Conservation (phyloP, 177 flowering plant genomes). For the Vitis hybrid region DNA sequence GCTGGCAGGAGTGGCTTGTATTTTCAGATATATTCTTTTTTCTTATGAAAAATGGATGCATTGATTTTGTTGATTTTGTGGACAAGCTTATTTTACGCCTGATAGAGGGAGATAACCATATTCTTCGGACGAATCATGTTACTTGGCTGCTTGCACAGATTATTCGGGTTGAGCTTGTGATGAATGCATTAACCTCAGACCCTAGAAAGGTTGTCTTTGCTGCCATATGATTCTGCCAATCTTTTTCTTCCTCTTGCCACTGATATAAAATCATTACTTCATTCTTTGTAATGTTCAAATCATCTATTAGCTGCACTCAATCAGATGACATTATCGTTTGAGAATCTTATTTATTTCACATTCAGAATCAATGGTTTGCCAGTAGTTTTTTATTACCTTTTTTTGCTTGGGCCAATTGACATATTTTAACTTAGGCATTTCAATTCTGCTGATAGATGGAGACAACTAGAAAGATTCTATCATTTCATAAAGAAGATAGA, state of each 20-base stretch:
- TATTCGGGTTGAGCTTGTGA: constrained; percentile 86
- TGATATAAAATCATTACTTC: no score
- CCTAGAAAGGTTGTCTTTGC: constrained; percentile 70
- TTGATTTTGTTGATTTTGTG: constrained; percentile 96
- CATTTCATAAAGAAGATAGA: constrained; percentile 91
- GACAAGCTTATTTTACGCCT: constrained; percentile 81
- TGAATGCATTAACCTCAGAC: constrained; percentile 80
- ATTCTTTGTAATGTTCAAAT: no score
- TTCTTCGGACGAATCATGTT: constrained; percentile 89
- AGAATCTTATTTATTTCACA: background rate
- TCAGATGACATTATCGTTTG: background rate
- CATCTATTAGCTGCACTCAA: no score
- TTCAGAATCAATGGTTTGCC: background rate
- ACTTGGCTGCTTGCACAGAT: constrained; percentile 96
- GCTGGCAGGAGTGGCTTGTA: constrained; percentile 98
- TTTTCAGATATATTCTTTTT: constrained; percentile 85
- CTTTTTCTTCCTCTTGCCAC: background rate
- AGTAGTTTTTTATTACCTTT: background rate
- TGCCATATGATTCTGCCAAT: background rate
- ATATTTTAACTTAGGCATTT: constrained; percentile 5
- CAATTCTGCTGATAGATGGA: constrained; percentile 62
- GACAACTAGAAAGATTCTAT: constrained; percentile 81
- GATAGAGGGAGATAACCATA: constrained; percentile 57
- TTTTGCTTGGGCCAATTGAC: background rate
- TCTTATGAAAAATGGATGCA: constrained; percentile 90